Conservation (phyloP, 441 rosid species). For the Pelargonium citronellum region DNA sequence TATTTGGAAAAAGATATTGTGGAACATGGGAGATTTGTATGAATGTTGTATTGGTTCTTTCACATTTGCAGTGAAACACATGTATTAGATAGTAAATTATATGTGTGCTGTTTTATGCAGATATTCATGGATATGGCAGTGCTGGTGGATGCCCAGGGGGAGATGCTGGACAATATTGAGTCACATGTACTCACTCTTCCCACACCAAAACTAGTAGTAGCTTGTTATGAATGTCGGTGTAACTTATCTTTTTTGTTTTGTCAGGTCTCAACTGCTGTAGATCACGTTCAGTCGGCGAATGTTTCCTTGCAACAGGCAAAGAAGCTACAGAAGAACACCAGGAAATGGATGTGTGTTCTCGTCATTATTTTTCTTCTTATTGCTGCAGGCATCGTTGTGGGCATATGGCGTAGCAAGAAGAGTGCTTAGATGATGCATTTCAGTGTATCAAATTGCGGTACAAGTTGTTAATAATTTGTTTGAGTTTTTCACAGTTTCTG, state of each 20-base stretch:
- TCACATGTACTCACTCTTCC: slow-evolving; percentile 45
- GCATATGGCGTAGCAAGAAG: slow-evolving; percentile 63
- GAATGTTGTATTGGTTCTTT: background rate
- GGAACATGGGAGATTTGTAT: background rate
- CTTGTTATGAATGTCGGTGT: no score
- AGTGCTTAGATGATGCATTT: slow-evolving; percentile 44
- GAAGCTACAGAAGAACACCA: slow-evolving; percentile 61
- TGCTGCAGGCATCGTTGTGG: slow-evolving; percentile 52
- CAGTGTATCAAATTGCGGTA: no score
- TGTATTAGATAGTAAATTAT: background rate
- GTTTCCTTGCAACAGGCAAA: slow-evolving; percentile 65
- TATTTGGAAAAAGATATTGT: background rate
- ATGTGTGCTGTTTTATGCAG: slow-evolving; percentile 33
- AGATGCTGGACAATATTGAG: slow-evolving; percentile 93
- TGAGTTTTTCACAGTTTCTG: no score
- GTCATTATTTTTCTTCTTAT: slow-evolving; percentile 75
- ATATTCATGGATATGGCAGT: slow-evolving; percentile 95
- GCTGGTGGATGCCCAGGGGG: slow-evolving; percentile 91
- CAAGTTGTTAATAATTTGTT: no score
- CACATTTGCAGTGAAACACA: no score
- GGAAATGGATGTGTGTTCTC: slow-evolving; percentile 94
- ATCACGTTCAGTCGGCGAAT: slow-evolving; percentile 86
- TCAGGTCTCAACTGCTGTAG: slow-evolving; percentile 86
- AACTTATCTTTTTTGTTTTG: slow-evolving; percentile 1
- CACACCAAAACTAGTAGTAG: background rate